These are phyloP conservation scores for Sporothrix protearum DNA, from an alignment of 2,329 filamentous ascomycete species.

Conservation along the genomic window DNA sequence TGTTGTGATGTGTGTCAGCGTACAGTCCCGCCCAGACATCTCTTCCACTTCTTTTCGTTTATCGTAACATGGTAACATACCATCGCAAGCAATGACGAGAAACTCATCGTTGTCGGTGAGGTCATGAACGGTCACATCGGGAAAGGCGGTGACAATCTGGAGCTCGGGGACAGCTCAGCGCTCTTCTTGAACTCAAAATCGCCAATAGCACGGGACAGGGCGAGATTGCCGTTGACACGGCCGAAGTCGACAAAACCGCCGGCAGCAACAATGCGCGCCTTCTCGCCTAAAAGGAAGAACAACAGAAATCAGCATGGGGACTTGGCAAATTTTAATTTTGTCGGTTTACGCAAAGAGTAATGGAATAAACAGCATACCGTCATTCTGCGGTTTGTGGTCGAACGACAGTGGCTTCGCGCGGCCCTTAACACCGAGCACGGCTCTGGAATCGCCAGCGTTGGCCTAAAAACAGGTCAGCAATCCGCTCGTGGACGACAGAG, in stretches of 20 bases:
- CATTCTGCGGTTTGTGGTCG: slow-evolving; percentile 98
- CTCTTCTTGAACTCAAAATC: slow-evolving; percentile 99
- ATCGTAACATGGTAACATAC: slow-evolving; percentile 57
- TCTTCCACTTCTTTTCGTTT: neutral
- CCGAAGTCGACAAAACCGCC: slow-evolving; percentile 98
- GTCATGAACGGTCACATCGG: slow-evolving; percentile 89
- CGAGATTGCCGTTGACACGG: slow-evolving; percentile 95
- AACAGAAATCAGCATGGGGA: slow-evolving; percentile 3
- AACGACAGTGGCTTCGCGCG: slow-evolving; percentile 97
- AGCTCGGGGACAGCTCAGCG: slow-evolving; percentile 92
- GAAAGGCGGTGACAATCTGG: slow-evolving; percentile 96
- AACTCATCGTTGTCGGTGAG: slow-evolving; percentile 94
- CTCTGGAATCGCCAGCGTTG: slow-evolving; percentile 94
- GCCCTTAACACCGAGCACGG: slow-evolving; percentile 92
- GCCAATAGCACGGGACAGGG: slow-evolving; percentile 92
- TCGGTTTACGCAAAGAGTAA: neutral
- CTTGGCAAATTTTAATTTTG: slow-evolving; percentile 25
- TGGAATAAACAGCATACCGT: slow-evolving; percentile 58
- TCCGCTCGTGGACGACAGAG: neutral
- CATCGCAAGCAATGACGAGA: slow-evolving; percentile 85
- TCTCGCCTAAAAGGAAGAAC: slow-evolving; percentile 64
- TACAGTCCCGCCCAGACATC: too few species aligned
- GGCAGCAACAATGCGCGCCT: slow-evolving; percentile 89
- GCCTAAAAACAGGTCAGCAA: slow-evolving; percentile 55
- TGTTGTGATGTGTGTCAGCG: slow-evolving; percentile 39